Percentiles rank a stretch among this genome's conserved stretches.
These are phyloP conservation scores for Dendrobium chrysotoxum DNA, from an alignment of 106 monocot genomes.

Conservation along the genomic window DNA sequence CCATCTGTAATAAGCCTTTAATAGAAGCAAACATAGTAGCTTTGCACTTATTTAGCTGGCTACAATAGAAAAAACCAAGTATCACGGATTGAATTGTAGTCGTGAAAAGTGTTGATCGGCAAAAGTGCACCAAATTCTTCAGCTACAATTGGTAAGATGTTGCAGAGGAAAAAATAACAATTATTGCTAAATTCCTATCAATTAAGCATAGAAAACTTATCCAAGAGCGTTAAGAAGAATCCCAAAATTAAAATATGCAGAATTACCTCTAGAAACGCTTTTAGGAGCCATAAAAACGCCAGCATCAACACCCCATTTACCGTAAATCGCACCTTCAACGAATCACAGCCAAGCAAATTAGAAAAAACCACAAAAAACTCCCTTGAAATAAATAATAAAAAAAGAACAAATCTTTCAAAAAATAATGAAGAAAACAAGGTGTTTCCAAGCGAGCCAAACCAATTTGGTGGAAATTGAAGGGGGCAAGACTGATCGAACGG, in stretches of 20 bases:
- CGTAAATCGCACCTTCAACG: constrained; percentile 67
- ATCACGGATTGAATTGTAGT: neutral
- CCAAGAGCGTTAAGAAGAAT: neutral
- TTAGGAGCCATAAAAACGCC: constrained; percentile 81
- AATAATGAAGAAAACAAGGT: neutral
- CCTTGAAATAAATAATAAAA: neutral
- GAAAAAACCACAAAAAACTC: neutral
- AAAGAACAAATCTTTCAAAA: neutral
- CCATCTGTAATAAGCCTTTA: neutral
- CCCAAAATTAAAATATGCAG: neutral
- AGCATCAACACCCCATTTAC: constrained; percentile 84
- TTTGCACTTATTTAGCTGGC: neutral
- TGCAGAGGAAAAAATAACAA: neutral
- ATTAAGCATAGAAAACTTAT: neutral
- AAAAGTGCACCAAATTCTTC: neutral
- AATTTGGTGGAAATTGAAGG: constrained; percentile 63
- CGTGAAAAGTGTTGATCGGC: neutral
- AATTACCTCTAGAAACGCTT: constrained; percentile 90
- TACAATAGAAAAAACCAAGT: neutral
- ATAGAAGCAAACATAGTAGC: neutral
- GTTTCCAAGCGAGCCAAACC: constrained; percentile 22
- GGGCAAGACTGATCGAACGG: constrained; percentile 80
- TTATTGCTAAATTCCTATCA: neutral
- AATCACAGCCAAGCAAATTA: neutral
- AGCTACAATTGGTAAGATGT: neutral